Evolutionary conservation across 345 rosid species (phyloP), one percentile per base, ranked within the genome.

Genomic region (Moringa oleifera): DNA sequence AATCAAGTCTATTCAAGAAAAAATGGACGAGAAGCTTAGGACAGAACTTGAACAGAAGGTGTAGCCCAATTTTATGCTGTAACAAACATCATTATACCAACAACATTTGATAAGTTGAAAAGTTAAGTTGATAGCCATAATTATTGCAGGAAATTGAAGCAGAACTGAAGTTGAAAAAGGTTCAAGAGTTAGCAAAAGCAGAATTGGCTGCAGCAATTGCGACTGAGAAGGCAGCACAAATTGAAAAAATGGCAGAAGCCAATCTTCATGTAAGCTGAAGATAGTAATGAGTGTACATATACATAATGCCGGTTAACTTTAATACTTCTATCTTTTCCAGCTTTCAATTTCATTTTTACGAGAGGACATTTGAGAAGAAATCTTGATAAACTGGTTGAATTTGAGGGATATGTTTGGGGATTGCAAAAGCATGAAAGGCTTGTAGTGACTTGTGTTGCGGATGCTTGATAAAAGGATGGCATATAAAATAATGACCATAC

Each of bases 11-110:
- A 82, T 88, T 73, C 87, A 89, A 79, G 96, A 89, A 73, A 89
- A 82, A 75, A 77, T 89, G 86, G 96, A 87, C 73, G 90, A 89
- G 65, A 89, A 80, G 68, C 91, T 81, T 55, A 85, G 74, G 75
- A 55, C 61, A 71, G 95, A 95, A 75, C 80, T 85, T 71, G 96
- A 85, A 72, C 85, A 84, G 68, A 89, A 95, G 96, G 99, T 84
- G 20, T 36, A 64, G 28, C 67, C 21, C 46, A 17, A 53, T 50
- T 67, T 58, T 52, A 45, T 53, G 36, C n/a, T 22, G 13, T 51
- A 0, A 25, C 60, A 25, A 64, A 13, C 20, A 70, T 33, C 51
- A 53, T 23, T 66, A 61, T 55, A 25, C 52, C 57, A 28, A 33
- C 21, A 57, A 57, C 7, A 64, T 23, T 63, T 69, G 55, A 16